These are phyloP conservation scores for Trichophyton verrucosum DNA, from an alignment of 2,329 filamentous ascomycete species.

Conservation along the genomic window DNA sequence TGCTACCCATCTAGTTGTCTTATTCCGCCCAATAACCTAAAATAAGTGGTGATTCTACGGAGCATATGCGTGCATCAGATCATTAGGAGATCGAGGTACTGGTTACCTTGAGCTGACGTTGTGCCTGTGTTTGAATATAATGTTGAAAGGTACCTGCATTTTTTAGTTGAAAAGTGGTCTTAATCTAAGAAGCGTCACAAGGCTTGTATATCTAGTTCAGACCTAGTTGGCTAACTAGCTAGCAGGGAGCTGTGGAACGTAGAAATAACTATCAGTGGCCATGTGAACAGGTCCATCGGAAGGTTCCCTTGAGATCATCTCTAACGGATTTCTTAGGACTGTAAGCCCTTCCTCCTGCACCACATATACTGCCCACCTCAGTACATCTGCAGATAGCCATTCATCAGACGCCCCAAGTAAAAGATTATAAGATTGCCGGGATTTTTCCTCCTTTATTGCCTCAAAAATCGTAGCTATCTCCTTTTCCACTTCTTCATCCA, in stretches of 20 bases:
- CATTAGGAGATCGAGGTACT: not conserved
- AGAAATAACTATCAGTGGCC: conserved; percentile 21
- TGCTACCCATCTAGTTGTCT: not conserved
- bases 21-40: not conserved
- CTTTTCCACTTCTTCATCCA: not conserved
- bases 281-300: not conserved
- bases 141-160: not conserved
- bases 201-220: no score
- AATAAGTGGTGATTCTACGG: not conserved
- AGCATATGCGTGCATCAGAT: not conserved
- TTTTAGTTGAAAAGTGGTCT: not conserved
- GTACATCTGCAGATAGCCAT: conserved; percentile 28
- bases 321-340: conserved; percentile 25
- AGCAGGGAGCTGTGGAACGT: conserved; percentile 22
- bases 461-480: not conserved
- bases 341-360: conserved; percentile 29
- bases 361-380: conserved; percentile 35
- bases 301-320: conserved; percentile 15
- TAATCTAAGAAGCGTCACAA: no score
- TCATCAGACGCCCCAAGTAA: conserved; percentile 12
- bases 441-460: conserved; percentile 15
- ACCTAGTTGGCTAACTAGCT: not conserved
- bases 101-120: not conserved
- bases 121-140: not conserved
- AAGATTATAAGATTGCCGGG: conserved; percentile 11